A percentile compares a stretch with the other conserved stretches of the same genome.
phyloP scores from a whole-genome alignment of 179 eudicot species.

The Beta lomatogona region DNA sequence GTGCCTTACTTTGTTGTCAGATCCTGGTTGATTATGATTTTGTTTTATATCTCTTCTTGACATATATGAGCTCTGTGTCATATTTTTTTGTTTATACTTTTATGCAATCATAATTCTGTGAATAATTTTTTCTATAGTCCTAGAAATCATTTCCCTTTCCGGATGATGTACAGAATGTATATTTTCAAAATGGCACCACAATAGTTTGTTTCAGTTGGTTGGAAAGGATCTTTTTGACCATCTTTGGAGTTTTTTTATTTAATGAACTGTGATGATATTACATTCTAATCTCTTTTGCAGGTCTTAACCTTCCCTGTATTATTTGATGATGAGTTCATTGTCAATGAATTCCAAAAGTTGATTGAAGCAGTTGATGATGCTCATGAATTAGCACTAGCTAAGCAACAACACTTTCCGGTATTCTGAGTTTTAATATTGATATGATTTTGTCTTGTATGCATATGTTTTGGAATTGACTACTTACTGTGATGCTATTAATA shows the following conservation, averaged over 20 bases:
- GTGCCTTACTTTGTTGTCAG: neutral
- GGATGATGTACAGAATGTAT: neutral
- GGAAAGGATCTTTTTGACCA: neutral
- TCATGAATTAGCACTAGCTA: slow-evolving; percentile 83
- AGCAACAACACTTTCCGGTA: slow-evolving; percentile 93
- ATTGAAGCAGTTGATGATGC: slow-evolving; percentile 87
- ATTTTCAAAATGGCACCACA: neutral
- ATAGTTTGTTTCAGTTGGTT: neutral
- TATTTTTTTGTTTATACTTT: neutral
- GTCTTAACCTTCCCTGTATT: slow-evolving; percentile 79
- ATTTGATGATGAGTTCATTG: slow-evolving; percentile 80
- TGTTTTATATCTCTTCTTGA: neutral
- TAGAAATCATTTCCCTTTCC: neutral
- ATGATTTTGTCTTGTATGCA: neutral
- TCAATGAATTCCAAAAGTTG: slow-evolving; percentile 65
- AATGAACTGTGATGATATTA: slow-evolving; percentile 12
- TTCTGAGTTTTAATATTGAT: slow-evolving; percentile 10
- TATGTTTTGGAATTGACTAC: slow-evolving; percentile 2
- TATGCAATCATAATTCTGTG: neutral
- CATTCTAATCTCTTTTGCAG: slow-evolving; percentile 40
- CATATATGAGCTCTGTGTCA: neutral
- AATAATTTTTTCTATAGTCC: neutral
- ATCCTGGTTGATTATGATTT: neutral
- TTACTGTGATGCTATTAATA: slow-evolving; percentile 15
- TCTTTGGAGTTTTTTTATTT: neutral